Conservation (phyloP, 768 basidiomycete species). For the Serendipita vermifera region DNA sequence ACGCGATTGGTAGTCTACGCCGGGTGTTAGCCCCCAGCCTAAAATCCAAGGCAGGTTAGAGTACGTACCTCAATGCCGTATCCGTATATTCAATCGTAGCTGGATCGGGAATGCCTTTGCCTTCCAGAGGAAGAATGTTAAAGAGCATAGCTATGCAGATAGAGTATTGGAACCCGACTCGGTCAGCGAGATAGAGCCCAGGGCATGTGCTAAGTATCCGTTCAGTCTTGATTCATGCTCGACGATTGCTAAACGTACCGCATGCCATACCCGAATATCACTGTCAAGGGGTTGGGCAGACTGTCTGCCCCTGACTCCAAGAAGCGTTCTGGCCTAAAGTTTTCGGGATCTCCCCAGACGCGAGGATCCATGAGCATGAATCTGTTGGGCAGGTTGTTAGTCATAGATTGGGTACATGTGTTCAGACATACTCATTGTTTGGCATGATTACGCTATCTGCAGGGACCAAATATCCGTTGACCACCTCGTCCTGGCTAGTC, state of each 20-base stretch:
- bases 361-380: slow-evolving; percentile 1
- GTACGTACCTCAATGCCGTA: not conserved
- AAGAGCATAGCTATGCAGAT: not conserved
- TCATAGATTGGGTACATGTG: not conserved
- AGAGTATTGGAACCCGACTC: not conserved
- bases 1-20: not conserved
- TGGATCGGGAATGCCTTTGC: not conserved
- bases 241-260: too few species aligned
- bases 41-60: too few species aligned
- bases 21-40: not conserved
- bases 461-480: slow-evolving; percentile 14
- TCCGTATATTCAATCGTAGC: not conserved
- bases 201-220: not conserved
- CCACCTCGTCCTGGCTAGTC: slow-evolving; percentile 9
- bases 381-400: not conserved
- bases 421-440: not conserved
- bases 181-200: not conserved
- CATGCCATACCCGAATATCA: slow-evolving; percentile 7
- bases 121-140: not conserved
- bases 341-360: not conserved
- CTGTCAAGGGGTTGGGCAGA: not conserved
- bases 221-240: too few species aligned
- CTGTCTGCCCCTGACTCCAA: not conserved
- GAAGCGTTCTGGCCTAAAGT: slow-evolving; percentile 1
- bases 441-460: slow-evolving; percentile 12